phyloP scores from a whole-genome alignment of 768 basidiomycete genomes.

The Amylocystis lapponica region DNA sequence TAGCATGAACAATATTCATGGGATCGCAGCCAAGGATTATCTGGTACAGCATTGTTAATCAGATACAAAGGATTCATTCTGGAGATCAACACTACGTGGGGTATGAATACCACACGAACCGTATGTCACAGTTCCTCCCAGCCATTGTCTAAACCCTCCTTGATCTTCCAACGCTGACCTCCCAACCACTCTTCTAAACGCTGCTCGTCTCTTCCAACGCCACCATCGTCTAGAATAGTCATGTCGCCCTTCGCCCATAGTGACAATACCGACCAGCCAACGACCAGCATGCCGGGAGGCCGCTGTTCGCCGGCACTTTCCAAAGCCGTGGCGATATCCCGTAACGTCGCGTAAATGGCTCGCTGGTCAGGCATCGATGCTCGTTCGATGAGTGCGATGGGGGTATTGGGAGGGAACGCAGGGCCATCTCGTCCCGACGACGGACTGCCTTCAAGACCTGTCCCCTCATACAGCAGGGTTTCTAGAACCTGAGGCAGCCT shows the following conservation, averaged over 20 bases:
- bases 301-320: conserved; percentile 78
- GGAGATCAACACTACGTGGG: no score
- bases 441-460: no score
- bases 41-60: no score
- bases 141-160: conserved; percentile 52
- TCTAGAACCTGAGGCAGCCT: conserved; percentile 67
- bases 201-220: conserved; percentile 34
- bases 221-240: conserved; percentile 58
- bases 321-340: conserved; percentile 62
- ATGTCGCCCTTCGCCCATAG: conserved; percentile 71
- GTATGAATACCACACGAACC: no score
- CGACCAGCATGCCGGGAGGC: conserved; percentile 93
- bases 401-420: conserved; percentile 68
- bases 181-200: conserved; percentile 59
- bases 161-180: conserved; percentile 53
- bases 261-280: conserved; percentile 87
- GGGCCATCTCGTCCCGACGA: conserved; percentile 35
- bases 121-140: conserved; percentile 30
- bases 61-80: no score
- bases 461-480: conserved; percentile 38
- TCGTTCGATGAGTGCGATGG: conserved; percentile 91
- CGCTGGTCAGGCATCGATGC: conserved; percentile 94
- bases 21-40: no score
- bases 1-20: no score
- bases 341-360: conserved; percentile 71